Percentiles rank a stretch among this genome's conserved stretches.
These are phyloP conservation scores for Alectoria sarmentosa DNA, from an alignment of 495 filamentous ascomycete genomes.

Conservation along the genomic window DNA sequence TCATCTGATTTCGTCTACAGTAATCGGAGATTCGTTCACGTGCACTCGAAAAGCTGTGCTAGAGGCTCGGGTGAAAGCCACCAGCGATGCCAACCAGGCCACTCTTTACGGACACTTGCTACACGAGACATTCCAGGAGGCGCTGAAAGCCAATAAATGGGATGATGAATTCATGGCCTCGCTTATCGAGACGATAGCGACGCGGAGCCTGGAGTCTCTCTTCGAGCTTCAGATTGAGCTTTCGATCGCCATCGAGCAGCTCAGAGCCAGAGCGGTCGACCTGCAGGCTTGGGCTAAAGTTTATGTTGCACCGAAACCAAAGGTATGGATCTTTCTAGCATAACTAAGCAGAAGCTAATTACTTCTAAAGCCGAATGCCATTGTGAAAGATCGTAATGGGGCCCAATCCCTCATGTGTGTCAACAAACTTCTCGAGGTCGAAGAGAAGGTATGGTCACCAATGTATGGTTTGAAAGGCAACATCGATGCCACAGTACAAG, in stretches of 20 bases:
- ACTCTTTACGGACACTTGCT: slow-evolving; percentile 86
- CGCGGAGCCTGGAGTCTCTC: slow-evolving; percentile 73
- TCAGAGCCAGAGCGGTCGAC: slow-evolving; percentile 70
- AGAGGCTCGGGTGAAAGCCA: slow-evolving; percentile 87
- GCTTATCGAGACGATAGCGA: slow-evolving; percentile 56
- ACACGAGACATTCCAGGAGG: slow-evolving; percentile 90
- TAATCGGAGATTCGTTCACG: slow-evolving; percentile 86
- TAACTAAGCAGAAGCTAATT: slow-evolving; percentile 5
- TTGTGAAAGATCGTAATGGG: slow-evolving; percentile 73
- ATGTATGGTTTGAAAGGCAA: slow-evolving; percentile 97
- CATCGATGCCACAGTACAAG: slow-evolving; percentile 95
- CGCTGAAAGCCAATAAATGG: slow-evolving; percentile 79
- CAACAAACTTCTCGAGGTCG: slow-evolving; percentile 89
- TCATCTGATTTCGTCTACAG: slow-evolving; percentile 87
- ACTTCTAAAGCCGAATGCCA: slow-evolving; percentile 50
- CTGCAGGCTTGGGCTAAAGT: slow-evolving; percentile 73
- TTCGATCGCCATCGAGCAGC: slow-evolving; percentile 61
- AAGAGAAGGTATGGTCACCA: slow-evolving; percentile 96
- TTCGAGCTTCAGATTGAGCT: slow-evolving; percentile 74
- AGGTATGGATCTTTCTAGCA: slow-evolving; percentile 38
- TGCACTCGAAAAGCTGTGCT: slow-evolving; percentile 86
- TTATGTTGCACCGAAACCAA: slow-evolving; percentile 68
- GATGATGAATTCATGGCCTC: slow-evolving; percentile 55
- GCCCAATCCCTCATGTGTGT: slow-evolving; percentile 70
- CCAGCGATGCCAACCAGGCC: slow-evolving; percentile 64